Base-by-base conservation (phyloP, 2,329 filamentous ascomycete genomes). In the Claviceps maximensis region DNA sequence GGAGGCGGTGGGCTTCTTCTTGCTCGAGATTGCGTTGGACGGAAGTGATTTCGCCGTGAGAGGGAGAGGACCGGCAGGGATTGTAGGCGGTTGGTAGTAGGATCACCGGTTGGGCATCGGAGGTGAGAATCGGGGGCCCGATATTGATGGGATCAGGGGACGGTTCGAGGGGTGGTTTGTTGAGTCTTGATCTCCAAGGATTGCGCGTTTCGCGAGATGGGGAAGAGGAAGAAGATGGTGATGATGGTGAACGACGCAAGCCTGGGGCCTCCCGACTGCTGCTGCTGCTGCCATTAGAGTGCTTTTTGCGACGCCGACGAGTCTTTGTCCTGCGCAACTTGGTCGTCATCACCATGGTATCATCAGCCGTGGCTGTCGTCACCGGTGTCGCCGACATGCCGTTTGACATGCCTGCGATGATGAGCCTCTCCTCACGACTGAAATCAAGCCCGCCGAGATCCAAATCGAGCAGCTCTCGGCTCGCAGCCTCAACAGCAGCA, bases 71-170 rank as follows among this genome's bases (percentile, higher is more conserved):
- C 56, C 59, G 55, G 31, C 31, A 12, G 40, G 78, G 76, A 57
- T 79, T 70, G 61, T 82, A 83, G 36, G 78, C 74, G 13, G 75
- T 75, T 2, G 80, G 77, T 59, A 78, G 78, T 9, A 83, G 70
- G 4, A 83, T 70, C 27, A 77, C 70, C 1, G 76, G 76, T 53
- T 74, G 71, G 10, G 74, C 73, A 27, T 71, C 68, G n/a, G 69
- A 64, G 52, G 68, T 62, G 45, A 78, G 70, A 52, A 79, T 74
- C 21, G 77, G 78, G 2, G 74, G 69, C 2, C 72, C 71, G 63
- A 79, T 77, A 63, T 78, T 76, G 59, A 67, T 58, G 44, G 68
- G 56, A 17, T 63, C 58, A 29, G 65, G 62, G 45, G 61, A 59
- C 38, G 64, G 58, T 33, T 65, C 61, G 17, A 56, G 47, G 38